phyloP scores from a whole-genome alignment of 495 filamentous ascomycete species.

The Viridothelium virens region DNA sequence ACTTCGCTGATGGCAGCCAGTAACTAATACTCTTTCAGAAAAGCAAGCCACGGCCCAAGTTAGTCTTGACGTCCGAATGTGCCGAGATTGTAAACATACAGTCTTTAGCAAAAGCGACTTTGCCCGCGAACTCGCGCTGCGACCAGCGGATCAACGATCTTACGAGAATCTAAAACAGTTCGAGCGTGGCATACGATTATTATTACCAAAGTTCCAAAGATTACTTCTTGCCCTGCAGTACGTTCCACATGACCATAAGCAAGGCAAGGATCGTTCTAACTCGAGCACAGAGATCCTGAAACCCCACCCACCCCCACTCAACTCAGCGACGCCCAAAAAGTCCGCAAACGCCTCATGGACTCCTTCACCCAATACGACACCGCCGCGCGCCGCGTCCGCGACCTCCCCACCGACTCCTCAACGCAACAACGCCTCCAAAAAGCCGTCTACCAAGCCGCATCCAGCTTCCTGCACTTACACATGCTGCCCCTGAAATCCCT shows the following conservation, averaged over 20 bases:
- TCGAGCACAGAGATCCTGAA: slow-evolving; percentile 47
- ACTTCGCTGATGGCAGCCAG: slow-evolving; percentile 32
- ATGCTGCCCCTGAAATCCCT: slow-evolving; percentile 87
- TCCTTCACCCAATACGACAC: slow-evolving; percentile 84
- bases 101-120: slow-evolving; percentile 84
- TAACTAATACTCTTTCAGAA: slow-evolving; percentile 47
- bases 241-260: slow-evolving; percentile 16
- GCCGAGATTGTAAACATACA: slow-evolving; percentile 76
- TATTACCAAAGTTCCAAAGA: slow-evolving; percentile 82
- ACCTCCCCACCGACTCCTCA: slow-evolving; percentile 62
- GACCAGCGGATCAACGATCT: slow-evolving; percentile 67
- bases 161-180: slow-evolving; percentile 88
- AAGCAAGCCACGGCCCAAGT: slow-evolving; percentile 50
- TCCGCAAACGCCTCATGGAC: slow-evolving; percentile 84
- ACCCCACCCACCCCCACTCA: slow-evolving; percentile 67
- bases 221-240: slow-evolving; percentile 62
- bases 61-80: slow-evolving; percentile 78
- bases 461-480: slow-evolving; percentile 78
- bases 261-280: slow-evolving; percentile 6
- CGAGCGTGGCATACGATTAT: slow-evolving; percentile 73
- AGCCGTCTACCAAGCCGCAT: slow-evolving; percentile 73
- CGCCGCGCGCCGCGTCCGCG: slow-evolving; percentile 73
- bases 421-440: slow-evolving; percentile 74
- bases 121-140: slow-evolving; percentile 54
- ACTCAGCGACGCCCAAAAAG: slow-evolving; percentile 80